These are phyloP conservation scores for Camellia japonica DNA, from an alignment of 148 eudicot genomes.

Conservation along the genomic window DNA sequence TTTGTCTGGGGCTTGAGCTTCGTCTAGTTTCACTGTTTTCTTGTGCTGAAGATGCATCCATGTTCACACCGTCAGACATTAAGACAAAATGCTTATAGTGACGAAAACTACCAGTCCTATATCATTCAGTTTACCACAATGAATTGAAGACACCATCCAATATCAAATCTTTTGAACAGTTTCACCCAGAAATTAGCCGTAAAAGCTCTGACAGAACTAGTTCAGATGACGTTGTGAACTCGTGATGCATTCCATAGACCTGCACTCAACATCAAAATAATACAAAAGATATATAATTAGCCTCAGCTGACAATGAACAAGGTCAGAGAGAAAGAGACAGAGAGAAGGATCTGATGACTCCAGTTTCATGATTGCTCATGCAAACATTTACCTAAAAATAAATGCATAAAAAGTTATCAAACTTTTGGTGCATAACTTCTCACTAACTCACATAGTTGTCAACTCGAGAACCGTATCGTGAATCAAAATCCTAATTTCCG, in stretches of 20 bases:
- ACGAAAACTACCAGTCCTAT: neutral
- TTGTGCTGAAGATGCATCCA: constrained; percentile 9
- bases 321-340: constrained; percentile 10
- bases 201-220: neutral
- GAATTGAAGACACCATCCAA: neutral
- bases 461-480: too few relatives aligned
- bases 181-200: neutral
- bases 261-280: neutral
- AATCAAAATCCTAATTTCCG: too few relatives aligned
- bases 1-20: constrained; percentile 9
- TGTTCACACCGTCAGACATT: neutral
- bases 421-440: neutral
- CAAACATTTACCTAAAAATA: neutral
- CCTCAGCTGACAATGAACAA: neutral
- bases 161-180: neutral
- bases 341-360: neutral
- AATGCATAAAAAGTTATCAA: neutral
- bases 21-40: constrained; percentile 2
- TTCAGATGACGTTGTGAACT: neutral
- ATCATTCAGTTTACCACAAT: neutral
- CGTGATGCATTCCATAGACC: neutral
- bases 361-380: neutral
- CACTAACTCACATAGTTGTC: neutral
- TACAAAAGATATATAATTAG: neutral
- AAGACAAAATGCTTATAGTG: neutral